Conservation (phyloP, 1,284 basidiomycete species). For the Moesziomyces globuligerus region DNA sequence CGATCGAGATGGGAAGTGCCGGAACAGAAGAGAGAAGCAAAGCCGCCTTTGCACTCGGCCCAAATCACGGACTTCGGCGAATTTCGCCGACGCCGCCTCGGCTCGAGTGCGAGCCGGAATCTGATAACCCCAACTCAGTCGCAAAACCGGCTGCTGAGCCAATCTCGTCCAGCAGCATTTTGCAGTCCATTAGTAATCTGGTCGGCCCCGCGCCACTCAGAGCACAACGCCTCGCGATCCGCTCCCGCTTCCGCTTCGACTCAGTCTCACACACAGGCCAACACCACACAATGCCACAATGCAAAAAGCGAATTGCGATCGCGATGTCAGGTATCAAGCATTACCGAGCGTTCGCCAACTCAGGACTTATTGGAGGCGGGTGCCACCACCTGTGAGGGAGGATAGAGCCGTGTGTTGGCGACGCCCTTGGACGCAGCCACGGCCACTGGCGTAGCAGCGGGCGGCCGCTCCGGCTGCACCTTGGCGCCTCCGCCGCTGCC, state of each 20-base stretch:
- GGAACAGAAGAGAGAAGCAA: not conserved
- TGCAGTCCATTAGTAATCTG: too few relatives aligned
- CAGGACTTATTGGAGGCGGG: constrained; percentile 5
- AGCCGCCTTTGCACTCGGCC: not conserved
- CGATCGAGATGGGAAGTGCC: not conserved
- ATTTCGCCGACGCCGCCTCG: constrained; percentile 10
- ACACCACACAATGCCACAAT: too few relatives aligned
- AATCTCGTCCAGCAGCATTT: too few relatives aligned
- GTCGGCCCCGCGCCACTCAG: too few relatives aligned
- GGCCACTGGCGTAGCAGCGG: constrained; percentile 33
- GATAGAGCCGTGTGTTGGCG: constrained; percentile 28
- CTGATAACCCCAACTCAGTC: not conserved
- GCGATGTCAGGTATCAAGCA: too few relatives aligned
- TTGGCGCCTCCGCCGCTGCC: too few relatives aligned
- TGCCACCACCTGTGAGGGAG: constrained; percentile 6
- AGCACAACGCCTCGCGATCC: too few relatives aligned
- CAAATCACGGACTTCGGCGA: constrained; percentile 10
- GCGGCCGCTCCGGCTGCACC: constrained; percentile 1
- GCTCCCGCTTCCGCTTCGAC: too few relatives aligned
- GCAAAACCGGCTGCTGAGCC: too few relatives aligned
- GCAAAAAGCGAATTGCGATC: too few relatives aligned
- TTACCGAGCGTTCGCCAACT: too few relatives aligned
- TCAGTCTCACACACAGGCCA: too few relatives aligned
- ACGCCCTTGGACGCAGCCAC: constrained; percentile 21
- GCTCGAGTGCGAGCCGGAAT: constrained; percentile 14